Percentiles rank a stretch among this genome's conserved stretches.
phyloP scores from a whole-genome alignment of 352 stramenopile genomes.

The Peronospora farinosa region DNA sequence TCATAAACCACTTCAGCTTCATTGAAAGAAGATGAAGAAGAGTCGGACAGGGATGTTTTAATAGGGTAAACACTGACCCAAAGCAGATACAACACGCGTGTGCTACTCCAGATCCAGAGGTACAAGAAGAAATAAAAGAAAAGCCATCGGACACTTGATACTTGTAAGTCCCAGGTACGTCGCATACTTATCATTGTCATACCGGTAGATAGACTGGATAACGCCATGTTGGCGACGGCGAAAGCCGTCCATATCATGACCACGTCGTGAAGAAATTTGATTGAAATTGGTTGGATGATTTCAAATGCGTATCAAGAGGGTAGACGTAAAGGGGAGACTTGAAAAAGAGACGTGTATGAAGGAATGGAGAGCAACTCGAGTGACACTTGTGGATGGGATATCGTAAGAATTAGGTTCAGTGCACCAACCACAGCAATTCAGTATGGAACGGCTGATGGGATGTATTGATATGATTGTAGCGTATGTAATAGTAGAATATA shows the following conservation, averaged over 20 bases:
- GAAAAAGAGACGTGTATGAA: not conserved
- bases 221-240: conserved; percentile 23
- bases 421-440: not conserved
- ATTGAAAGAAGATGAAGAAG: conserved; percentile 17
- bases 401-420: conserved; percentile 10
- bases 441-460: not conserved
- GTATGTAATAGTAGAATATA: not conserved
- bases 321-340: not conserved
- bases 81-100: conserved; percentile 37
- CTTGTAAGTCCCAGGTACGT: conserved; percentile 37
- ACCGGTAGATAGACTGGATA: conserved; percentile 35
- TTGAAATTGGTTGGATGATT: conserved; percentile 13
- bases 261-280: conserved; percentile 9
- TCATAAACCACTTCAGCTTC: conserved; percentile 24
- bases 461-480: not conserved
- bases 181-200: conserved; percentile 38
- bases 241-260: conserved; percentile 34
- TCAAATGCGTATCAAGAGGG: conserved; percentile 1
- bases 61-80: conserved; percentile 34
- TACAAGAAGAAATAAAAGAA: conserved; percentile 59
- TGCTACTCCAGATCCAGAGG: conserved; percentile 33
- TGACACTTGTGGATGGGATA: conserved; percentile 4
- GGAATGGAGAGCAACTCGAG: not conserved
- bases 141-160: conserved; percentile 54
- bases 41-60: conserved; percentile 16